Conservation (phyloP, 129 eudicot species). For the Tanacetum coccineum region DNA sequence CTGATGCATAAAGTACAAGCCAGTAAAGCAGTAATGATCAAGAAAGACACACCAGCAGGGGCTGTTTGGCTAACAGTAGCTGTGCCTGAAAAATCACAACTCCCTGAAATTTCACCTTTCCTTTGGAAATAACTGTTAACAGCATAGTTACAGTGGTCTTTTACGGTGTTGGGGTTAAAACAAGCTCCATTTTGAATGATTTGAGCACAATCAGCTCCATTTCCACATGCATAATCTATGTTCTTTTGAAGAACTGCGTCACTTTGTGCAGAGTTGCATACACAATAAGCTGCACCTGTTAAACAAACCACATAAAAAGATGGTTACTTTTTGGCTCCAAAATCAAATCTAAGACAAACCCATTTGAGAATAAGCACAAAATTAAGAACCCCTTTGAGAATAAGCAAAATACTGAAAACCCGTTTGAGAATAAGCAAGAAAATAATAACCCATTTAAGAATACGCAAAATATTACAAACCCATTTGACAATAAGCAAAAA, state of each 20-base stretch:
- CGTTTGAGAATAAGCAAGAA: neutral
- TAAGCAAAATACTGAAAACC: neutral
- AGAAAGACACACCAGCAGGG: slow-evolving; percentile 46
- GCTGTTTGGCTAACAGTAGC: slow-evolving; percentile 34
- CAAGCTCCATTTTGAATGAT: slow-evolving; percentile 66
- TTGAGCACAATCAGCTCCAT: slow-evolving; percentile 71
- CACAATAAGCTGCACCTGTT: slow-evolving; percentile 67
- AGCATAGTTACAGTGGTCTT: slow-evolving; percentile 82
- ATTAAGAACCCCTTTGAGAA: slow-evolving; percentile 2
- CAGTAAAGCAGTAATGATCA: neutral
- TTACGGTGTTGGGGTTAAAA: slow-evolving; percentile 64
- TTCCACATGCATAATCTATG: slow-evolving; percentile 93
- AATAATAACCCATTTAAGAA: neutral
- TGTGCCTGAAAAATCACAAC: slow-evolving; percentile 59
- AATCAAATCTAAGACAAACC: slow-evolving; percentile 8
- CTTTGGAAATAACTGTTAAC: slow-evolving; percentile 74
- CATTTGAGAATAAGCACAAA: slow-evolving; percentile 11
- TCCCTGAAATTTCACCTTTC: slow-evolving; percentile 34
- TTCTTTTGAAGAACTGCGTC: slow-evolving; percentile 52
- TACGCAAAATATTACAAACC: neutral
- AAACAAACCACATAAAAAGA: neutral
- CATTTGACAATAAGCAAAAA: neutral
- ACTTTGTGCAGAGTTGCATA: slow-evolving; percentile 51
- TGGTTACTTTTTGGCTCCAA: neutral
- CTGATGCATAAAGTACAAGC: slow-evolving; percentile 4